Percentiles rank a stretch among this genome's conserved stretches.
Evolutionary conservation across 164 flowering plant species (phyloP).

Genomic region (Berberis vulgaris): DNA sequence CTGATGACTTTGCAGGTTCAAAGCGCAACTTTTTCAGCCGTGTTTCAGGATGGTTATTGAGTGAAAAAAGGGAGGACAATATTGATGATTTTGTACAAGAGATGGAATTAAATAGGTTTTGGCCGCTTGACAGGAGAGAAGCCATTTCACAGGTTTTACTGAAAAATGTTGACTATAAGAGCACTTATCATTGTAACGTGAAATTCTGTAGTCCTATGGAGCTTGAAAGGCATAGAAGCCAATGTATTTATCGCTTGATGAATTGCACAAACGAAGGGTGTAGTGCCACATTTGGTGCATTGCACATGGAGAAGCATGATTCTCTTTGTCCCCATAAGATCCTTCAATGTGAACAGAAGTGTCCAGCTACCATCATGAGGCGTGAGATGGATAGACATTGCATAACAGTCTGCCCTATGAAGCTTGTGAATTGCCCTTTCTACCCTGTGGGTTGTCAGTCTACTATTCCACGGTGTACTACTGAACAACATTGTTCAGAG

Average conservation of each 20-base stretch:
- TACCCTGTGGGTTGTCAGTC: slow-evolving; percentile 62
- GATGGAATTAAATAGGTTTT: slow-evolving; percentile 73
- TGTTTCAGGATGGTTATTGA: slow-evolving; percentile 81
- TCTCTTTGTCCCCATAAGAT: slow-evolving; percentile 62
- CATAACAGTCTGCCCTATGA: slow-evolving; percentile 85
- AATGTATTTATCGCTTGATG: slow-evolving; percentile 23
- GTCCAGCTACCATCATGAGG: slow-evolving; percentile 55
- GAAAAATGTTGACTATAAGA: slow-evolving; percentile 65
- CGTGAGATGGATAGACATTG: slow-evolving; percentile 94
- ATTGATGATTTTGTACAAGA: slow-evolving; percentile 84
- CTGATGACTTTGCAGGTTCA: slow-evolving; percentile 57
- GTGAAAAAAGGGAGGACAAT: slow-evolving; percentile 81
- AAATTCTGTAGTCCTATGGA: slow-evolving; percentile 41
- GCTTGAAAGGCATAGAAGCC: slow-evolving; percentile 34
- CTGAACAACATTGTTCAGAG: slow-evolving; percentile 43
- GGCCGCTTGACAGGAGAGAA: slow-evolving; percentile 58
- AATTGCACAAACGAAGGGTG: slow-evolving; percentile 61
- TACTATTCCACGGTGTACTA: slow-evolving; percentile 32
- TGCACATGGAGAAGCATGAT: slow-evolving; percentile 54
- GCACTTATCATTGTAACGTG: slow-evolving; percentile 43
- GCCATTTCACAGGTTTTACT: slow-evolving; percentile 47
- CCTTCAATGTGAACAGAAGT: slow-evolving; percentile 75
- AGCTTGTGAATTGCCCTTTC: slow-evolving; percentile 75
- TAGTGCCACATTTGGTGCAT: slow-evolving; percentile 39
- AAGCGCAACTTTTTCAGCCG: slow-evolving; percentile 65